These are phyloP conservation scores for Naegleria lovaniensis DNA, from an alignment of 208 protist genomes.

Conservation along the genomic window DNA sequence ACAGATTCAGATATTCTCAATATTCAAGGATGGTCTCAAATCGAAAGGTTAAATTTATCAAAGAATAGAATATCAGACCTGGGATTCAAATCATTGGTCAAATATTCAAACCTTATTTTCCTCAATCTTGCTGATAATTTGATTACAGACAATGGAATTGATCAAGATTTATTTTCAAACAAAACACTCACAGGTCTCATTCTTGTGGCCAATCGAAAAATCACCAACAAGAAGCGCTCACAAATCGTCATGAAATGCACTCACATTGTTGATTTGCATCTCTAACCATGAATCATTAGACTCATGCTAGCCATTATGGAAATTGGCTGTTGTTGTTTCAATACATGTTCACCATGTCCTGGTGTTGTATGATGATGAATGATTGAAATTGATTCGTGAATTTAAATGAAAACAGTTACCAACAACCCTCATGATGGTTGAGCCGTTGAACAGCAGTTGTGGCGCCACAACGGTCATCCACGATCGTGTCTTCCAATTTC, in stretches of 20 bases:
- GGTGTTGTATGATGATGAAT: no score
- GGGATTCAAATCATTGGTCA: neutral
- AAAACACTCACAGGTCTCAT: neutral
- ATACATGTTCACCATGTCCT: no score
- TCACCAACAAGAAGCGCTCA: neutral
- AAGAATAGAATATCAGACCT: neutral
- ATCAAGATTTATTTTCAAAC: neutral
- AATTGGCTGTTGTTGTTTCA: no score
- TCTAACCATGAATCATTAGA: no score
- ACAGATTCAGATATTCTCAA: neutral
- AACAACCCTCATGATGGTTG: no score
- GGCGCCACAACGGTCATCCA: no score
- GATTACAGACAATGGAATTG: neutral
- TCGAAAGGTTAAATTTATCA: neutral
- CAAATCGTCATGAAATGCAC: neutral
- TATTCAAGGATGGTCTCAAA: neutral
- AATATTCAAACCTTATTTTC: neutral
- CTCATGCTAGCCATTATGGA: no score
- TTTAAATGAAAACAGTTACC: no score
- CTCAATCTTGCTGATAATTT: neutral
- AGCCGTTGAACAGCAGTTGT: no score
- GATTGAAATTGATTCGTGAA: no score
- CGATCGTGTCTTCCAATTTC: no score
- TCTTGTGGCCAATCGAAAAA: neutral
- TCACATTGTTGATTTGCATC: no score